Evolutionary conservation across 306 rosid species (phyloP), one percentile per base, ranked within the genome.

Genomic region (Cucurbita moschata): DNA sequence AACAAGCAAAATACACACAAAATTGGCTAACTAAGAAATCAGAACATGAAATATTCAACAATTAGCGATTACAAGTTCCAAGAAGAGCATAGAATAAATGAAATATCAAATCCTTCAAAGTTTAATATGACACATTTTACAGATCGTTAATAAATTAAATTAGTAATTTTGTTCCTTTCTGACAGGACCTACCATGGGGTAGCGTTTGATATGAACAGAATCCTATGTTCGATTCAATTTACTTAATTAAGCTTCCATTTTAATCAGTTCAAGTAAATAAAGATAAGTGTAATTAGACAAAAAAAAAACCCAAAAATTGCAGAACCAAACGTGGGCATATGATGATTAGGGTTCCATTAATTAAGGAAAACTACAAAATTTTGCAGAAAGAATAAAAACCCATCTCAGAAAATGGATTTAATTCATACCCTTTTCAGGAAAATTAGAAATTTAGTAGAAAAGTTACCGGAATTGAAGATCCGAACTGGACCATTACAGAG

Each of bases 401-500:
- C 68, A 62, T 16, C 21, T 56, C 38, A 23, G 35, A 57, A 40
- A 39, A n/a, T 9, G 14, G 4, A 0, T 14, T 62, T 8, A 65
- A 42, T 42, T 0, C 0, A 38, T 64, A 5, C 26, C 10, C 2
- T n/a, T 19, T 19, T 44, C 6, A 44, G 1, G 49, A 23, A 5
- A 47, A 7, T 10, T 10, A 19, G 0, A 46, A 40, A 47, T 5
- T 4, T 39, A 26, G 57, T 60, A 10, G 26, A 14, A 50, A 30
- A 9, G 3, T 54, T 85, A 90, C 93, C 96, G 57, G 87, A 79
- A 69, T 85, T 54, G 81, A 85, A 89, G 80, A 90, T 83, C 82
- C 95, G 83, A 0, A 90, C 71, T 46, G 94, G 86, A 61, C 88
- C 87, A 73, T 85, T 84, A 82, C 87, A 79, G 23, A 94, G 92